Base-by-base conservation (phyloP, 345 rosid genomes). In the Aethionema arabicum region DNA sequence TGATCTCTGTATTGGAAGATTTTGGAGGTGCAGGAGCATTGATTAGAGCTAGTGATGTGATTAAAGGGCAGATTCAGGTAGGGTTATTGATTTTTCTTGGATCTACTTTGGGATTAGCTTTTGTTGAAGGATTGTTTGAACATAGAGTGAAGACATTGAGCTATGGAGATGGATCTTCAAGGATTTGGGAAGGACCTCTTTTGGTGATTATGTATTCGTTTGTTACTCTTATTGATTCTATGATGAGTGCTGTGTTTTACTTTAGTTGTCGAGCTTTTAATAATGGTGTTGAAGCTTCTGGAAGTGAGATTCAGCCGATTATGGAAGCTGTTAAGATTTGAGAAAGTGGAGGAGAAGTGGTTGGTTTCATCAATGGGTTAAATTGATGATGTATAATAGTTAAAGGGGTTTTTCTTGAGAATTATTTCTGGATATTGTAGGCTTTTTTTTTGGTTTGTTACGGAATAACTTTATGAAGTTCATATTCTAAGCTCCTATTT, bases 141-240 rank as follows among this genome's bases (percentile, higher is more conserved):
- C 98, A 91, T 38, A 83, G 96, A 56, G 95, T 91, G 58, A 91
- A 79, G 81, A 76, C 84, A 1, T 58, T 91, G 73, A 91, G 92
- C 63, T 86, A 91, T 68, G 98, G 96, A 67, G 98, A 88, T 63
- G 95, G 98, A 48, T 88, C 92, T 61, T 85, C 92, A 5, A 86
- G 98, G 80, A 66, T 86, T 27, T 91, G 98, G 98, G 98, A 91
- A 75, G 98, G 96, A 40, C 96, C 96, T 42, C 83, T 91, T 21
- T 56, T 91, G 73, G 95, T 86, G 52, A 10, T 91, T 50, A 91
- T 91, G 96, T 81, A 82, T 80, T 83, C 98, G 2, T 91, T 91
- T 65, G 82, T 88, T 55, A 80, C 79, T 63, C 96, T 91, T 62
- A 74, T 88, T 3, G 96, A 91, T 78, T 75, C 83, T 54, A 91